These are phyloP conservation scores for Ensete ventricosum DNA, from an alignment of 176 grass and related monocot species.

Conservation along the genomic window DNA sequence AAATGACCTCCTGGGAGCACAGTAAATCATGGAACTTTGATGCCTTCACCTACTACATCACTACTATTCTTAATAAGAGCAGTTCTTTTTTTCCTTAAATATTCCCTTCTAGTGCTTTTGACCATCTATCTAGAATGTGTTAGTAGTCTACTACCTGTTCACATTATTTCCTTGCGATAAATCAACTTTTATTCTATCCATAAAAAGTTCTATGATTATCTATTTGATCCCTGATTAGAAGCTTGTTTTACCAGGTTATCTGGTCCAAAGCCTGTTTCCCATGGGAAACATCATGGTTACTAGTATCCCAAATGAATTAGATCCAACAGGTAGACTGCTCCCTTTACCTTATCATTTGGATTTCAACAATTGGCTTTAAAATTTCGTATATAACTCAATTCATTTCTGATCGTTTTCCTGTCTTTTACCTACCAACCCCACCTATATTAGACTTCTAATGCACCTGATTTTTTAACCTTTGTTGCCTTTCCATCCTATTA, in stretches of 20 bases:
- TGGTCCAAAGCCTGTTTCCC: constrained; percentile 19
- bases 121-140: too few relatives aligned
- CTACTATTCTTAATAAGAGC: too few relatives aligned
- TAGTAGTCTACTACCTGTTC: too few relatives aligned
- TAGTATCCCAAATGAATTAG: constrained; percentile 11
- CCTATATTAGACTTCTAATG: constrained; percentile 15
- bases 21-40: too few relatives aligned
- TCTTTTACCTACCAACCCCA: constrained; percentile 2
- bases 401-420: too few relatives aligned
- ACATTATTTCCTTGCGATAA: too few relatives aligned
- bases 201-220: not conserved
- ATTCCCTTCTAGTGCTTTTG: too few relatives aligned
- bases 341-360: not conserved
- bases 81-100: too few relatives aligned
- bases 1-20: too few relatives aligned
- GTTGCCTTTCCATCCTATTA: constrained; percentile 21
- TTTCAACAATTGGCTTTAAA: not conserved
- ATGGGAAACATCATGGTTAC: constrained; percentile 26
- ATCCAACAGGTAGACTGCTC: constrained; percentile 16
- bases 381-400: too few relatives aligned
- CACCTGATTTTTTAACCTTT: constrained; percentile 17
- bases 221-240: constrained; percentile 5
- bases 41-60: too few relatives aligned
- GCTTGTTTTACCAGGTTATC: constrained; percentile 23
- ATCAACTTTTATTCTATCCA: too few relatives aligned